These are phyloP conservation scores for Phytophthora constricta DNA, from an alignment of 352 stramenopile genomes.

Conservation along the genomic window DNA sequence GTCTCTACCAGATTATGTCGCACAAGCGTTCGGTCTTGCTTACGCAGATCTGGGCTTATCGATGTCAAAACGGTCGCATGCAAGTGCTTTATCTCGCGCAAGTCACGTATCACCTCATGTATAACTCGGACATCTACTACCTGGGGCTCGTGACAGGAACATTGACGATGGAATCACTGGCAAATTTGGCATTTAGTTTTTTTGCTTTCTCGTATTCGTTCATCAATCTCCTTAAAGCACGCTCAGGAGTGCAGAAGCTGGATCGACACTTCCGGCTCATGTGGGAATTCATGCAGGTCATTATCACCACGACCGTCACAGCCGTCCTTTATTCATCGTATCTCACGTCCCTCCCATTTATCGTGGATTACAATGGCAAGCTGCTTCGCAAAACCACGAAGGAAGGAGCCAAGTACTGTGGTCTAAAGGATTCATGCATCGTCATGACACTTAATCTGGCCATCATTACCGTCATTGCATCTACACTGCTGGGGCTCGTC, in stretches of 20 bases:
- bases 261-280: constrained; percentile 36
- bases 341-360: constrained; percentile 18
- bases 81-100: constrained; percentile 33
- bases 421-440: constrained; percentile 37
- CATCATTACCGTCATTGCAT: constrained; percentile 17
- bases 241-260: constrained; percentile 27
- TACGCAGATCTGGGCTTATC: constrained; percentile 44
- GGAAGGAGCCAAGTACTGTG: constrained; percentile 31
- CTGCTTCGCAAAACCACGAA: constrained; percentile 39
- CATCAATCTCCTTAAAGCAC: constrained; percentile 34
- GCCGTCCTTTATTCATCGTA: constrained; percentile 15
- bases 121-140: constrained; percentile 36
- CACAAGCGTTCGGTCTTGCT: constrained; percentile 37
- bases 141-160: constrained; percentile 34
- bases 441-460: constrained; percentile 30
- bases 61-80: constrained; percentile 35
- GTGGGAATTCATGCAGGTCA: constrained; percentile 36
- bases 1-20: constrained; percentile 38
- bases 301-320: constrained; percentile 19
- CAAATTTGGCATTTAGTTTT: constrained; percentile 34
- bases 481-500: constrained; percentile 14
- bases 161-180: constrained; percentile 25
- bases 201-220: constrained; percentile 42
- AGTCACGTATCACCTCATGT: constrained; percentile 30
- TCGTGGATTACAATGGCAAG: constrained; percentile 36